Conservation (phyloP, 495 filamentous ascomycete genomes). For the Copromyces sp. region DNA sequence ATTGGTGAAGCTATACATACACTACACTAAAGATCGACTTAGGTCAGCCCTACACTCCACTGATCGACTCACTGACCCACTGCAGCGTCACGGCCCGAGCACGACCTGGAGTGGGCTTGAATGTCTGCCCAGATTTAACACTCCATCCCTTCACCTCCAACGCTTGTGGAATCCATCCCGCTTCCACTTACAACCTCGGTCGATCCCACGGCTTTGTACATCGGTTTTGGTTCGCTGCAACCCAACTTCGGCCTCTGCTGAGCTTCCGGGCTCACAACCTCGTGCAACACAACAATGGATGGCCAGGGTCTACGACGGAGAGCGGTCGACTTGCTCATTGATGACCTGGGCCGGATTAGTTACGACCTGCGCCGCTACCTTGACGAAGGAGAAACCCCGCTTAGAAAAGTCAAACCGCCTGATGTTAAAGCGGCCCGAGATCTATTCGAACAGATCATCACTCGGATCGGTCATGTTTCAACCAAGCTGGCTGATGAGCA, state of each 20-base stretch:
- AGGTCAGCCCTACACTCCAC: not conserved
- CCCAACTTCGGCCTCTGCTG: not conserved
- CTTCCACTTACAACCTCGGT: not conserved
- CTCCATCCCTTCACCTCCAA: not conserved
- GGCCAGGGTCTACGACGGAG: constrained; percentile 6
- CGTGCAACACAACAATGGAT: constrained; percentile 20
- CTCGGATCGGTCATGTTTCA: constrained; percentile 15
- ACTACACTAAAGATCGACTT: not conserved
- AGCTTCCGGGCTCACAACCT: constrained; percentile 5
- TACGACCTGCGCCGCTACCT: constrained; percentile 16
- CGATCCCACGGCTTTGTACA: constrained; percentile 1
- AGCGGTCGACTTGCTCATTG: constrained; percentile 16
- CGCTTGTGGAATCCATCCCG: not conserved
- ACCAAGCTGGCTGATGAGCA: constrained; percentile 3
- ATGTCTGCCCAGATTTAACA: not conserved
- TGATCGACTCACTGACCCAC: not conserved
- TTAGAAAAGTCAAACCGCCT: constrained; percentile 20
- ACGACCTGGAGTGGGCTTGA: not conserved
- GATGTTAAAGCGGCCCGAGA: constrained; percentile 17
- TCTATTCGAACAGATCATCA: constrained; percentile 14
- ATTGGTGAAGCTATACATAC: not conserved
- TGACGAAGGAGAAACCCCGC: constrained; percentile 6
- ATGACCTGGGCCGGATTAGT: constrained; percentile 17
- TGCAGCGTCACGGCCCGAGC: not conserved
- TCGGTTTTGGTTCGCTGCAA: not conserved